Evolutionary conservation across 2,329 filamentous ascomycete species (phyloP), one percentile per base, ranked within the genome.

Genomic region (Incumbomyces lentus): DNA sequence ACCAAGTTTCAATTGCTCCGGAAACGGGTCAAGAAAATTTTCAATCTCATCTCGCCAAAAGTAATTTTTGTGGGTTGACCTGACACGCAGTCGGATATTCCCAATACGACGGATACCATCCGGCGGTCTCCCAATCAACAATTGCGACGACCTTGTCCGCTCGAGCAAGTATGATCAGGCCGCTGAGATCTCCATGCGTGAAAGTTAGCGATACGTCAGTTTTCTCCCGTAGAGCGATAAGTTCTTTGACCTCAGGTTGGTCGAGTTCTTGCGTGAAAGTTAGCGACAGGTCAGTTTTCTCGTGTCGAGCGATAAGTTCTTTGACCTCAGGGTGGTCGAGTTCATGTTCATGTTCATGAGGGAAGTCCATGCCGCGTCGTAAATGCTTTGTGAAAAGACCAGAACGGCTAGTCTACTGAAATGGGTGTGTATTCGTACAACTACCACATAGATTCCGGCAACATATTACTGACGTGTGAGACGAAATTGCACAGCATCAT

Each of bases 11-110:
- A 65, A 70, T 68, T 13, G 13, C 11, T 35, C 33, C 4, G 62
- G 63, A 55, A 59, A 60, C 22, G 60, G 60, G 16, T 60, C 53
- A 34, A 72, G 51, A 46, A 70, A 69, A 5, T 62, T 66, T 42
- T 66, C 58, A 49, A 68, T 60, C 47, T 68, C 59, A 42, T 64
- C 44, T 39, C 52, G 36, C 65, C 63, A 68, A 40, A 66, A 67
- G 29, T 50, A 52, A 36, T 67, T 68, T 11, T 59, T 26, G 52
- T 3, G 60, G 63, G 48, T 69, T 71, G 19, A 66, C 68, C 55
- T 68, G 59, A 49, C 57, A 62, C 14, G 64, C 66, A 18, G 46
- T 55, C 17, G 55, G 41, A 47, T 54, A 26, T 26, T 26, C 22
- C 22, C 52, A 58, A 38, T 57, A 58, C 17, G 57, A 48, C 3